Evolutionary conservation across 23 red algal species (phyloP), one percentile per base, ranked within the genome.

Genomic region (Agarophyton chilense): DNA sequence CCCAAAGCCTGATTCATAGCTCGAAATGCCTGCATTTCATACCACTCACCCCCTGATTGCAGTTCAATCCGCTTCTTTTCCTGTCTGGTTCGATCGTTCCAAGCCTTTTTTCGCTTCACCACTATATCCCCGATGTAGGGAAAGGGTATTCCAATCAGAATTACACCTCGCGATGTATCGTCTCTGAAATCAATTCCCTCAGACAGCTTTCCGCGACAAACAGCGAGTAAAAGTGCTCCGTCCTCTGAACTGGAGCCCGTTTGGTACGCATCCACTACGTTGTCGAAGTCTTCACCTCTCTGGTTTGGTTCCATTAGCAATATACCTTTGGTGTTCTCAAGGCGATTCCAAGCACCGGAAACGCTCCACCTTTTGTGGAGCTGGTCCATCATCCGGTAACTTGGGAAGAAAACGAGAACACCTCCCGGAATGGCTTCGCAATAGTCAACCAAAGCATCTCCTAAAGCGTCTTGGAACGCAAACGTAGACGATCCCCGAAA

Each of bases 121-220:
- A 87, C 75, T 12, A 83, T 42, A 75, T 98, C 95, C 24, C 62
- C 46, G 4, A 81, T 71, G 50, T 88, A 80, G 5, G 95, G 95
- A 45, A 84, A 98, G 29, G 95, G 95, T 34, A 98, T 82, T 26
- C 95, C 95, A 65, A 98, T 62, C 14, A 98, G 35, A 28, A 98
- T 65, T 17, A 98, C 95, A 52, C 53, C 95, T 62, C 95, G 61
- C 22, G 90, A 89, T 61, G 79, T 78, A 13, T 81, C 67, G 72
- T 98, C 95, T 58, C 62, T 67, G 42, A 98, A 98, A 72, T 98
- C 90, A 31, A 98, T 79, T 40, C 95, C 95, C 54, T 98, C 95
- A 44, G 90, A 94, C 18, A 98, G 58, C 88, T 98, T 98, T 70
- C 95, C 95, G 25, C 95, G 90, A 58, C 90, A 98, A 42, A 98